Base-by-base conservation (phyloP, 1,284 basidiomycete species). In the Cryptococcus sp. region DNA sequence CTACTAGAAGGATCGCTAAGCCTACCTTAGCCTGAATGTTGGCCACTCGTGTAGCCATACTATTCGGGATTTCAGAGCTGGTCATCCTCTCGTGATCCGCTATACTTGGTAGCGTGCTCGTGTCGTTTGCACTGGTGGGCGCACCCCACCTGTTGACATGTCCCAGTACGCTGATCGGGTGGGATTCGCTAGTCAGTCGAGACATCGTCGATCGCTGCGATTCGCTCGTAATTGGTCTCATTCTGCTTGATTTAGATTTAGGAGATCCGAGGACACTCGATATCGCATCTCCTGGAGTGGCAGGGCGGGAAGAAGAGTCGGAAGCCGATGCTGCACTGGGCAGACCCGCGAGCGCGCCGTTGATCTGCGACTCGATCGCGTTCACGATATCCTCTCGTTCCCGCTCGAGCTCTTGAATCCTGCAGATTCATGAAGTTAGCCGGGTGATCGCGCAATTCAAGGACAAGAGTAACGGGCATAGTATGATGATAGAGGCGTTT, bases 381-480 rank as follows among this genome's bases (percentile, higher is more conserved):
- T 73, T 65, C 71, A 78, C 76, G 50, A 78, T 74, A 38, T 74
- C 72, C 56, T 79, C 74, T 22, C 76, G 66, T 54, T 78, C 77
- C 22, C 72, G 61, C 53, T 78, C 76, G 25, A 79, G 70, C 27
- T 76, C 74, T 64, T 77, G 75, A 47, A 77, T 76, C 10, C 73
- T 75, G 48, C 5, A 38, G 5, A 16, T 7, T 17, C 27, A 23
- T 15, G 1, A 31, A 15, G 10, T 22, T 3, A 23, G 40, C 27
- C 8, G 31, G 31, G 13, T 35, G 8, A 35, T 13, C 8, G 50
- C 38, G 40, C 38, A 1, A 5, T 42, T 13, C 8, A 5, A 19
- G 31, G 40, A 44, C 44, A 51, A n/a, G 15, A 23, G 39, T 7
- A 6, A 19, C n/a, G 16, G n/a, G 48, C 11, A 3, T 47, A n/a